Base-by-base conservation (phyloP, 495 filamentous ascomycete species). In the Penicillium cinerascens region DNA sequence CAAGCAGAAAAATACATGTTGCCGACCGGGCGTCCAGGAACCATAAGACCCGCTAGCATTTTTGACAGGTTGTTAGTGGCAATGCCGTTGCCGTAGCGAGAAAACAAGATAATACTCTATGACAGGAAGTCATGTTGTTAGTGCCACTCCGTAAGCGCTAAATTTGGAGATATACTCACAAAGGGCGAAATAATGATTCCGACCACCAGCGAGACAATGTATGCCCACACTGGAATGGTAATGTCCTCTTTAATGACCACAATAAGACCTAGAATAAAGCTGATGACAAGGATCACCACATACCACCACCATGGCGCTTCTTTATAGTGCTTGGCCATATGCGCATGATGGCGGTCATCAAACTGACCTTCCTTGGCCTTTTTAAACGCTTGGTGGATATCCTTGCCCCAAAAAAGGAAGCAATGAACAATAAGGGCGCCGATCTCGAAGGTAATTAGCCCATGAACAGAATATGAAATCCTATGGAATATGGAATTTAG, bases 251-350 rank as follows among this genome's bases (percentile, higher is more conserved):
- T 70, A 47, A 77, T 66, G 21, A 72, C 70, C 11, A 72, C 70
- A 25, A 74, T 66, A 9, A 84, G 57, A 6, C 78, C 82, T 1
- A 78, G 64, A 27, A 79, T 49, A 42, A 81, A 78, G 40, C 72
- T 76, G 22, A 69, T 40, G 21, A 78, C 53, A 13, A 84, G 64
- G 2, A 80, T 60, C 0, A 50, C 47, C 0, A 59, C 57, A 39
- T 79, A 85, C 82, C 82, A 84, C 76, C 76, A 82, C 58, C 67
- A 66, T 5, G 82, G 80, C 2, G 66, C 61, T 52, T 82, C 79
- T 36, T 77, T 72, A 59, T 83, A 84, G 41, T 65, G 50, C 26
- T 58, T 57, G 15, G 73, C 65, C 69, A 70, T 76, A 49, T 65
- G 51, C 36, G 64, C 60, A 58, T 80, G 77, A 49, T 82, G 78